phyloP scores from a whole-genome alignment of 305 asterid genomes.

The Plantago coronopus region DNA sequence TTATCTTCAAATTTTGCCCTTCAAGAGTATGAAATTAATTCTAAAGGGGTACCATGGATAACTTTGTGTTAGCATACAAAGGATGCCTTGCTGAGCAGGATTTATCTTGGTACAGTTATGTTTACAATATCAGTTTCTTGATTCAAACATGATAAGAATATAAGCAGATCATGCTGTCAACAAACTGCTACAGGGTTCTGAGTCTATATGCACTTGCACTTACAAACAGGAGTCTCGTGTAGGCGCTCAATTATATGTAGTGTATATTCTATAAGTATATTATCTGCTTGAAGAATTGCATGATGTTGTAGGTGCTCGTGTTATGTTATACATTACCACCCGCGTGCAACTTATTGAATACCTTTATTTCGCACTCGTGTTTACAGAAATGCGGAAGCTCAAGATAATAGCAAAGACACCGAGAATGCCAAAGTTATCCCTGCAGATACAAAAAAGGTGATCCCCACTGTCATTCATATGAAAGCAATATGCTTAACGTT shows the following conservation, averaged over 20 bases:
- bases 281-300: not conserved
- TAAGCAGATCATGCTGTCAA: constrained; percentile 5
- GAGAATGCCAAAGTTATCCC: constrained; percentile 34
- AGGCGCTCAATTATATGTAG: constrained; percentile 13
- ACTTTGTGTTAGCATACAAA: not conserved
- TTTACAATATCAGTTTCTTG: not conserved
- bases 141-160: constrained; percentile 4
- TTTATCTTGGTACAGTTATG: not conserved
- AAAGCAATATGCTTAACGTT: constrained; percentile 1
- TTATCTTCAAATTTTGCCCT: not conserved
- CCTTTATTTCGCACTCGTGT: constrained; percentile 20
- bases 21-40: not conserved
- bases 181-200: not conserved
- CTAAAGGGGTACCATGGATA: no score
- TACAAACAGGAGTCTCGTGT: not conserved
- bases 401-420: constrained; percentile 35
- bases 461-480: constrained; percentile 5
- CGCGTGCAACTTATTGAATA: constrained; percentile 14
- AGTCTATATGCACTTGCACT: not conserved
- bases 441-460: constrained; percentile 51
- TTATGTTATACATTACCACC: constrained; percentile 10
- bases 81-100: not conserved
- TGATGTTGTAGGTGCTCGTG: no score
- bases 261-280: not conserved
- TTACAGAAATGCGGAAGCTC: constrained; percentile 42